Base-by-base conservation (phyloP, 371 early-diverging fungal species). In the Mortierella sp. region DNA sequence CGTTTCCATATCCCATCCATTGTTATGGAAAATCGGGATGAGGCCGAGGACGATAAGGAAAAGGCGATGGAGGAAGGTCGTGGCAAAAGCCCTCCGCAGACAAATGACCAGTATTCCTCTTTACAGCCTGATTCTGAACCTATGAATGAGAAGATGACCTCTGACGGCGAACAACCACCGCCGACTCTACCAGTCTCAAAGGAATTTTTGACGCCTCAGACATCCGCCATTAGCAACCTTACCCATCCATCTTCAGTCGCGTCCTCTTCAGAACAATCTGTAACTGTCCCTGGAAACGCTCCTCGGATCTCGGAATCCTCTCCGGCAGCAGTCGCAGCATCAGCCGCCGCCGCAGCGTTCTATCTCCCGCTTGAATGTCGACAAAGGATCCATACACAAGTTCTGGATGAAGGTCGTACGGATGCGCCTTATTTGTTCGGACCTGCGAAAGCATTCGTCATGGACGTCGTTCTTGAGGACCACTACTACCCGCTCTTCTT, bases 361-460 rank as follows among this genome's bases (percentile, higher is more conserved):
- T 76, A 76, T 28, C 32, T 76, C 19, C 76, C 76, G 2, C 55
- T 76, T 2, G 70, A 76, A 30, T 69, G 69, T 53, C 76, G 76
- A 8, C 65, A 61, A 24, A 60, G 76, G 1, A 76, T 76, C 42
- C 76, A 76, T 14, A 37, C 50, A 8, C 76, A 76, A 31, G 60
- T 76, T 19, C 65, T 56, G 34, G 64, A 69, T 14, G 64, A 68
- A 34, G 65, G 70, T 5, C 69, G 76, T 0, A 61, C 64, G 6
- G 53, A 57, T 37, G 57, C 64, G 0, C 70, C 76, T 3, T 43
- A 76, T 19, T 30, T 76, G 37, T 76, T 47, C 54, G 76, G 76
- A 19, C 76, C 69, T 2, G 76, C 76, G 26, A 76, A 76, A 27
- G 76, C 70, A 9, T 76, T 76, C 60, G 76, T 76, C 14, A 34